A percentile compares a stretch with the other conserved stretches of the same genome.
Evolutionary conservation across 345 rosid genomes (phyloP).

Genomic region (Hibiscus mutabilis): DNA sequence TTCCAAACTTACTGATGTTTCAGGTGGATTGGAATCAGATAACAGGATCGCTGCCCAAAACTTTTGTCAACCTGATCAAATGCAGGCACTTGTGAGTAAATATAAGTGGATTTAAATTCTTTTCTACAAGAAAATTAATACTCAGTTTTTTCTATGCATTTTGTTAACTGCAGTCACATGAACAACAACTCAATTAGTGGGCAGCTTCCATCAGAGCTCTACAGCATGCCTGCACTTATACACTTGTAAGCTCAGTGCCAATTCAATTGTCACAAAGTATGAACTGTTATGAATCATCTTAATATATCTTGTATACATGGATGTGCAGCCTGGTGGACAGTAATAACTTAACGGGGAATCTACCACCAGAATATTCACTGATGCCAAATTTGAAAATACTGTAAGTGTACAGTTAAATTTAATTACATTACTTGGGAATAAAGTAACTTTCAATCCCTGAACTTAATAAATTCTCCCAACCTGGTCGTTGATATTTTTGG

Average conservation of each 20-base stretch:
- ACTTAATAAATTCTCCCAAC: too few relatives aligned
- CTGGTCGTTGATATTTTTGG: too few relatives aligned
- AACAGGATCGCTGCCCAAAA: conserved; percentile 31
- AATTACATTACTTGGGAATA: neutral
- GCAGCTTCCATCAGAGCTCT: conserved; percentile 39
- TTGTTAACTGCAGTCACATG: conserved; percentile 31
- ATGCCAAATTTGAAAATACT: conserved; percentile 33
- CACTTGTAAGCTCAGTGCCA: conserved; percentile 32
- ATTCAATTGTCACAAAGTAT: neutral
- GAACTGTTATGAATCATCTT: neutral
- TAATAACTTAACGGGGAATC: conserved; percentile 38
- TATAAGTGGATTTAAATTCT: neutral
- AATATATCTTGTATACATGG: neutral
- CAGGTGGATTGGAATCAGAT: conserved; percentile 36
- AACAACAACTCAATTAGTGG: conserved; percentile 50
- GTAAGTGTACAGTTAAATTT: conserved; percentile 13
- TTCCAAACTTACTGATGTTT: conserved; percentile 29
- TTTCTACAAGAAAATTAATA: neutral
- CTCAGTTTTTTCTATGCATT: neutral
- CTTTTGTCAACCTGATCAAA: conserved; percentile 27
- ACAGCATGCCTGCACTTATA: conserved; percentile 23
- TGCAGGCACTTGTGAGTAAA: conserved; percentile 35
- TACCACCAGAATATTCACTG: conserved; percentile 34
- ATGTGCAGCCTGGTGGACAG: conserved; percentile 41
- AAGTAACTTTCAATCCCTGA: too few relatives aligned